Base-by-base conservation (phyloP, 2,329 filamentous ascomycete genomes). In the Aspergillus tamarii region DNA sequence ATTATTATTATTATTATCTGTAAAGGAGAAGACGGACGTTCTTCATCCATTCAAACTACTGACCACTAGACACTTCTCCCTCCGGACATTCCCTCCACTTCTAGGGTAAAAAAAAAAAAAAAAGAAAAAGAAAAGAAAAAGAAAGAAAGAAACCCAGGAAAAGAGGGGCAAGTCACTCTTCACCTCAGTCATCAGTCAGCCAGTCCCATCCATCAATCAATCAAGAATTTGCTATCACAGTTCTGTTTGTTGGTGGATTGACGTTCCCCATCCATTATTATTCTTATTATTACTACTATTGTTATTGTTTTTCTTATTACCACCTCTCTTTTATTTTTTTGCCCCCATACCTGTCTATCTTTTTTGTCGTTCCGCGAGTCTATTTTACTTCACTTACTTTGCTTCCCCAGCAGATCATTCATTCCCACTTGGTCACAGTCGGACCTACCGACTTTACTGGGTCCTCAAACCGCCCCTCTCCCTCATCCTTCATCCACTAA, bases 301-400 rank as follows among this genome's bases (percentile, higher is more conserved):
- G 39, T 56, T 52, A 19, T 59, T 36, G 56, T 66, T 56, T 60
- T 64, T 57, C 52, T 59, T 57, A 52, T 58, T 23, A 48, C 16
- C 41, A 58, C 30, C 55, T 64, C 60, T 45, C 52, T 63, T 57
- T 53, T 26, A 26, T 59, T 32, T 32, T 23, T 50, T 34, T 43
- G 62, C 32, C 61, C 56, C 45, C 36, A 56, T 48, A 52, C 48
- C 26, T 19, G 26, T 21, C 26, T 50, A 19, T 50, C 26, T 21
- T n/a, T 30, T 2, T 54, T 21, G 10, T 53, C 48, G 34, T 46
- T 28, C n/a, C 45, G n/a, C 46, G 16, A 41, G 32, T 34, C 41
- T 53, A 30, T 30, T 59, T 58, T n/a, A 34, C 41, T 41, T 46
- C 56, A 39, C 54, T 55, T 43, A 36, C 45, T 55, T 52, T 59